Evolutionary conservation across 805 yeast genomes (phyloP), one percentile per base, ranked within the genome.

Genomic region (Candida stauntonica): DNA sequence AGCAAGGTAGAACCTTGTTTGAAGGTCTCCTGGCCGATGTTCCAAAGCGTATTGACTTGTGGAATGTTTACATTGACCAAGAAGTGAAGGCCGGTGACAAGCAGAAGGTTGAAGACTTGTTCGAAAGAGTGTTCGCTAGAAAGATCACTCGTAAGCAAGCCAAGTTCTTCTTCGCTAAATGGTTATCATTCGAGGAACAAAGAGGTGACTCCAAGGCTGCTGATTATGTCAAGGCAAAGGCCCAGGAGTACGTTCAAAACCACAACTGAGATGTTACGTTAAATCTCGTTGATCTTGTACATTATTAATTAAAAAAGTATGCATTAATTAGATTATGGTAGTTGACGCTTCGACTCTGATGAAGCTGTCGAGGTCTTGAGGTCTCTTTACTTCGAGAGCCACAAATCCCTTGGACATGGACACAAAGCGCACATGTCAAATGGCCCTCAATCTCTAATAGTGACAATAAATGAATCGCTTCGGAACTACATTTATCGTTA

Each of bases 41-140:
- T 33, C 93, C 96, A 38, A 87, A 87, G 71, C 78, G 95, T 65
- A 76, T 86, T 45, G 99, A 91, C 62, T 63, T 91, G 45, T 91
- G 98, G 98, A 89, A 85, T 55, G 95, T 91, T 29, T 91, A 88
- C 63, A 75, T 91, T 48, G 99, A 91, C 61, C 95, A 86, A 61
- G 98, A 91, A 62, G 80, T 86, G 54, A 88, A 86, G 63, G 57
- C 63, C 20, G 75, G 72, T 37, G 82, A 79, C 36, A 80, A 79
- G 62, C 66, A 67, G 49, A 81, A 77, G 60, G 83, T 79, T 26
- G 91, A 81, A 55, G 83, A 76, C 15, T 67, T 91, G 44, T 89
- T 88, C 52, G 96, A 89, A 61, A 77, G 98, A 60, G 86, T 83
- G 3, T 54, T 84, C 30, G 56, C 70, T 23, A 66, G 61, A 47